A percentile compares a stretch with the other conserved stretches of the same genome.
These are phyloP conservation scores for Brassica balearica DNA, from an alignment of 441 rosid species.

Conservation along the genomic window DNA sequence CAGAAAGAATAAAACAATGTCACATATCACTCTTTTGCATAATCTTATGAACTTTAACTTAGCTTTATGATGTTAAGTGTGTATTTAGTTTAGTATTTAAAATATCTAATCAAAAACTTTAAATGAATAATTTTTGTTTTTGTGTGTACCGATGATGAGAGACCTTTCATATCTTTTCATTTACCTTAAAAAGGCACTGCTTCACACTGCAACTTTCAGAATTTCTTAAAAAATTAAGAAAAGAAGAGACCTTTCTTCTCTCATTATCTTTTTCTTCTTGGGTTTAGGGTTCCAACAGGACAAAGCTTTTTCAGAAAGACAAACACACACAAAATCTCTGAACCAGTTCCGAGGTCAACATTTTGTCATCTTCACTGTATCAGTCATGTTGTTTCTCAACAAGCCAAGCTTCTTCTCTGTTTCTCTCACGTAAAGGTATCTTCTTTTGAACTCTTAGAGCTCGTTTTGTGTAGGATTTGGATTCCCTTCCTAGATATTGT, in stretches of 20 bases:
- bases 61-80: not conserved
- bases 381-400: no score
- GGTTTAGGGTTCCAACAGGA: not conserved
- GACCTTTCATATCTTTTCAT: not conserved
- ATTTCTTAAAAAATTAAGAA: no score
- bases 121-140: not conserved
- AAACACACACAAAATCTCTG: not conserved
- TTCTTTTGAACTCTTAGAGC: not conserved
- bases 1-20: not conserved
- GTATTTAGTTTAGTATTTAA: not conserved
- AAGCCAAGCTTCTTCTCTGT: not conserved
- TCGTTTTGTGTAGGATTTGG: not conserved
- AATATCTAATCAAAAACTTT: not conserved
- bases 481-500: not conserved
- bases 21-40: not conserved
- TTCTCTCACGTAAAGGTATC: not conserved
- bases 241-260: not conserved
- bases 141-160: not conserved
- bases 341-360: no score
- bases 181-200: conserved; percentile 6
- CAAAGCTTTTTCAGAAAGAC: not conserved
- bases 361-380: not conserved
- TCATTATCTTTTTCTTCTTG: not conserved
- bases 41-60: not conserved
- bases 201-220: not conserved